A percentile compares a stretch with the other conserved stretches of the same genome.
phyloP scores from a whole-genome alignment of 163 green algal species.

The Trebouxia gelatinosa region DNA sequence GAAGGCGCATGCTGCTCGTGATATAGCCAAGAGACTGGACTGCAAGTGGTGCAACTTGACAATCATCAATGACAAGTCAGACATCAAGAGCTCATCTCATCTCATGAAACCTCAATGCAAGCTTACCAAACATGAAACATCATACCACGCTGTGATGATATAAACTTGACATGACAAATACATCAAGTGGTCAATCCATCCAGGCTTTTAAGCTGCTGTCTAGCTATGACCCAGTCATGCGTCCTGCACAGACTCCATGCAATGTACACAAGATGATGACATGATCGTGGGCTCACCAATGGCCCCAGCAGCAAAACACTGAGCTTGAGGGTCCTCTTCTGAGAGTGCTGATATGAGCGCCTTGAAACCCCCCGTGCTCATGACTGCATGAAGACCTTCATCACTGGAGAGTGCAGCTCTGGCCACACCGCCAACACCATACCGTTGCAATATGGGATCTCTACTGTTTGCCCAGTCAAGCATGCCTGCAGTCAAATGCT shows the following conservation, averaged over 20 bases:
- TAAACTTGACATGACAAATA: not conserved
- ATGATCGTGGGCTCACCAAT: conserved; percentile 12
- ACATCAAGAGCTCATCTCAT: too few relatives aligned
- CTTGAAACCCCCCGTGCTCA: not conserved
- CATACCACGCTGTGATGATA: not conserved
- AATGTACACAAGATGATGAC: not conserved
- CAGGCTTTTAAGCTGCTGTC: too few relatives aligned
- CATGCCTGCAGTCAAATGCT: conserved; percentile 7
- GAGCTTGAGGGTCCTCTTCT: conserved; percentile 18
- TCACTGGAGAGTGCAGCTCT: not conserved
- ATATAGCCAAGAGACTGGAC: not conserved
- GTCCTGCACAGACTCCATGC: not conserved
- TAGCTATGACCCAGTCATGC: too few relatives aligned
- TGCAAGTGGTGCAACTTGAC: not conserved
- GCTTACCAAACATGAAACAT: not conserved
- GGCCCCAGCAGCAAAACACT: conserved; percentile 28
- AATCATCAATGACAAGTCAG: not conserved
- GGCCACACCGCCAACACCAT: conserved; percentile 26
- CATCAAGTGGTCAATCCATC: not conserved
- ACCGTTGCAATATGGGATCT: conserved; percentile 27
- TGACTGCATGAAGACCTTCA: not conserved
- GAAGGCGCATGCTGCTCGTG: not conserved
- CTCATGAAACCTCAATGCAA: too few relatives aligned
- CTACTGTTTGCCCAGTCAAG: conserved; percentile 3
- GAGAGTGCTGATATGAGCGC: conserved; percentile 9